Evolutionary conservation across 805 yeast species (phyloP), one percentile per base, ranked within the genome.

Genomic region (Wickerhamiella vanderwaltii): DNA sequence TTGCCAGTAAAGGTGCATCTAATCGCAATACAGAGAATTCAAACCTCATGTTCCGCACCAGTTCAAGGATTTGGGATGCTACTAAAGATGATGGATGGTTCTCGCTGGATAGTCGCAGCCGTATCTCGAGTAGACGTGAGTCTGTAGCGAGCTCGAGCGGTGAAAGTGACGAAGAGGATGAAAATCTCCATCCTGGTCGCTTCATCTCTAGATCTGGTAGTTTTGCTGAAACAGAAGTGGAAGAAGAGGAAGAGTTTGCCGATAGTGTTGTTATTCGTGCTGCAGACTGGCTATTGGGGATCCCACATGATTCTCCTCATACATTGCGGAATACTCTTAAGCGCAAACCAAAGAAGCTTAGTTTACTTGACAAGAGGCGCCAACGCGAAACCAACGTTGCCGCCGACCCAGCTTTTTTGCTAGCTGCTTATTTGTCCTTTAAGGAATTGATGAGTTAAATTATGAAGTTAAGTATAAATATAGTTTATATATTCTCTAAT

Each of bases 1-100:
- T 37, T 31, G 16, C 34, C 24, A 26, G 35, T n/a, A 17, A n/a
- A 28, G 24, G 34, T 9, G 15, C 29, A 13, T 19, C 30, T 4
- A 13, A 28, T 17, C 30, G 38, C 28, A 34, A 33, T 4, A 41
- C 31, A 3, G 52, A 52, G 29, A 43, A 44, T 35, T 39, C 54
- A 4, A 48, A 45, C 24, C 38, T 54, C 34, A 26, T 54, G 32
- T 46, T 40, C 24, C 50, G 58, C 15, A 51, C 57, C 1, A 57
- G 56, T 9, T 53, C 57, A 9, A 44, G 53, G 19, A 45, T 54
- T 15, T 51, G 54, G 54, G 51, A 45, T 34, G 56, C 50, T 18
- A 31, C 47, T 6, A 45, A 49, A 17, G 55, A 54, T 39, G 41
- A 29, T 20, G 15, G 26, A 23, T 30, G 23, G 24, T 38, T 37